Evolutionary conservation across 2,329 filamentous ascomycete species (phyloP).

Genomic region (Neoscytalidium dimidiatum): DNA sequence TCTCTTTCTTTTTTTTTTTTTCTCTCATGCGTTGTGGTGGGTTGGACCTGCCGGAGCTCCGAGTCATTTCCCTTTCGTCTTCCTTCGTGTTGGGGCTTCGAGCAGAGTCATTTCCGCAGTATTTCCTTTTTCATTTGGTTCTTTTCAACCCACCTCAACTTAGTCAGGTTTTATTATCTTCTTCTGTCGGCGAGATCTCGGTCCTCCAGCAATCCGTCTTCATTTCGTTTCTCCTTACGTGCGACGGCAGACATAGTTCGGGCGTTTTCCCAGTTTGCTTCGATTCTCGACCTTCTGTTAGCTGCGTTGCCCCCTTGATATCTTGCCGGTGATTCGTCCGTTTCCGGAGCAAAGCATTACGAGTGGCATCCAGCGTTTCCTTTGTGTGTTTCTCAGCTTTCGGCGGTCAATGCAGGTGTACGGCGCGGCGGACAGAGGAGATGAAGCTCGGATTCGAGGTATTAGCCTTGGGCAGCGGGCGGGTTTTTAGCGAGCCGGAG

Average conservation of each 20-base stretch:
- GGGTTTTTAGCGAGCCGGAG: background rate
- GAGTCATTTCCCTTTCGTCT: background rate
- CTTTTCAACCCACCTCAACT: background rate
- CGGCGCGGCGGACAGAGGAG: background rate
- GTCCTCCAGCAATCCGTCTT: background rate
- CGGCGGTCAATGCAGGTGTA: background rate
- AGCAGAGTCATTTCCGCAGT: constrained; percentile 10
- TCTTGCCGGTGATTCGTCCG: background rate
- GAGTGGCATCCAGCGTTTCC: constrained; percentile 14
- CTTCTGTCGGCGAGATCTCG: background rate
- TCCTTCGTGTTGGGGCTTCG: constrained; percentile 3
- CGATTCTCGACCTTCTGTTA: constrained; percentile 3
- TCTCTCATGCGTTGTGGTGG: background rate
- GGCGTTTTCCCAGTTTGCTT: constrained; percentile 8
- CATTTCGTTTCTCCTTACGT: constrained; percentile 16
- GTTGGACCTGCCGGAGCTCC: background rate
- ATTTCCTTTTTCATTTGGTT: constrained; percentile 6
- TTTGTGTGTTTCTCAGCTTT: background rate
- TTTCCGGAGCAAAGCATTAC: constrained; percentile 3
- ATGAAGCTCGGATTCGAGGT: background rate
- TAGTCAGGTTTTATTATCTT: constrained; percentile 13
- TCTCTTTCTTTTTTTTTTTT: background rate
- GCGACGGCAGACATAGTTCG: constrained; percentile 14
- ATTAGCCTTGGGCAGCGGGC: background rate
- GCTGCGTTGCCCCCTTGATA: constrained; percentile 8